Percentiles rank a stretch among this genome's conserved stretches.
Evolutionary conservation across 2,329 filamentous ascomycete species (phyloP).

Genomic region (Aspergillus calidoustus): DNA sequence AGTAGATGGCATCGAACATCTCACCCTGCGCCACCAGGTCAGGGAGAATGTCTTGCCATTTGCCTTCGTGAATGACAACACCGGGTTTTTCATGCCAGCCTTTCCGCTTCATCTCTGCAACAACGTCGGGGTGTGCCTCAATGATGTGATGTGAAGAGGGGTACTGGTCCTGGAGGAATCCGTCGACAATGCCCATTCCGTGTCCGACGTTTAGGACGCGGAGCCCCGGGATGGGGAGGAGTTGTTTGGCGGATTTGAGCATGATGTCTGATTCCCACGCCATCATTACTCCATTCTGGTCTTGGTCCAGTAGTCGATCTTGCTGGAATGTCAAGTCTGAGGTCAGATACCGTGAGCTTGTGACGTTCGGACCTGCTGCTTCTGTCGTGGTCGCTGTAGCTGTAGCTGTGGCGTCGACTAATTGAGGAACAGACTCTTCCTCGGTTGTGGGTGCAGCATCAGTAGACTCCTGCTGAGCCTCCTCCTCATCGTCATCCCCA

Average conservation of each 20-base stretch:
- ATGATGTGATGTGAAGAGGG: slow-evolving; percentile 80
- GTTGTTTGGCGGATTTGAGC: slow-evolving; percentile 71
- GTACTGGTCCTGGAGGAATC: slow-evolving; percentile 70
- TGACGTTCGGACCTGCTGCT: slow-evolving; percentile 51
- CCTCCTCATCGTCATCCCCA: slow-evolving; percentile 40
- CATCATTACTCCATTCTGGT: slow-evolving; percentile 91
- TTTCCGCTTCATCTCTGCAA: slow-evolving; percentile 68
- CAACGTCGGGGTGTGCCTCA: slow-evolving; percentile 80
- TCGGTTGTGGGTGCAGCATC: slow-evolving; percentile 37
- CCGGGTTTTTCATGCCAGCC: slow-evolving; percentile 69
- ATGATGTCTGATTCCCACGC: slow-evolving; percentile 88
- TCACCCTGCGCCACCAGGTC: slow-evolving; percentile 69
- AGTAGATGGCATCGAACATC: slow-evolving; percentile 88
- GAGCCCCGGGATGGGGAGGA: slow-evolving; percentile 66
- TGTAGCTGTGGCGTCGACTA: slow-evolving; percentile 27
- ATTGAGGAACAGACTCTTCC: slow-evolving; percentile 27
- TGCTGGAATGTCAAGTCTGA: slow-evolving; percentile 68
- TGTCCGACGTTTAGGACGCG: slow-evolving; percentile 85
- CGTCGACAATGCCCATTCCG: slow-evolving; percentile 88
- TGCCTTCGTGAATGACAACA: slow-evolving; percentile 68
- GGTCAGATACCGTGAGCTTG: slow-evolving; percentile 70
- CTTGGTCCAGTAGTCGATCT: slow-evolving; percentile 72
- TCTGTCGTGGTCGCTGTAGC: slow-evolving; percentile 14
- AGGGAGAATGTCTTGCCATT: slow-evolving; percentile 81
- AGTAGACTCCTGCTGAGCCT: slow-evolving; percentile 27